Conservation (phyloP, 768 basidiomycete species). For the Mycena latifolia region DNA sequence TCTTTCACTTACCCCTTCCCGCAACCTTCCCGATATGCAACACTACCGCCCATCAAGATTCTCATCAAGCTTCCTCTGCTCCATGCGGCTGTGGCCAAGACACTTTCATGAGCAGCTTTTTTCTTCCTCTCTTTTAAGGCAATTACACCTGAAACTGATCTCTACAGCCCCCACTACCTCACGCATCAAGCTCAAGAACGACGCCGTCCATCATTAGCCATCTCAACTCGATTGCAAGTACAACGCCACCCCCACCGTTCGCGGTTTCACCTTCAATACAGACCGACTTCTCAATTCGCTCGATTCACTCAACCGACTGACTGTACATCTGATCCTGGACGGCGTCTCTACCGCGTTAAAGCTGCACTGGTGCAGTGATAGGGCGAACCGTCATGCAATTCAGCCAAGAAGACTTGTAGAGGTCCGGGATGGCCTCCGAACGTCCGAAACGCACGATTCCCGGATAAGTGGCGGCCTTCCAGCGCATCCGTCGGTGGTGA, state of each 20-base stretch:
- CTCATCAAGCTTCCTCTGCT: conserved; percentile 15
- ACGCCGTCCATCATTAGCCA: too few relatives aligned
- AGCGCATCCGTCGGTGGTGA: background rate
- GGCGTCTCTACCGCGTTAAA: conserved; percentile 18
- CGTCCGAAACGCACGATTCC: conserved; percentile 5
- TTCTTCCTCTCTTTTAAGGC: too few relatives aligned
- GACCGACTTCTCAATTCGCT: background rate
- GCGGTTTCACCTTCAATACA: too few relatives aligned
- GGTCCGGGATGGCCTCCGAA: conserved; percentile 30
- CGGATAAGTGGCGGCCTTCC: conserved; percentile 12
- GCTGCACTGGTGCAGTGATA: conserved; percentile 4
- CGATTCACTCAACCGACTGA: conserved; percentile 1
- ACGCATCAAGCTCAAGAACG: background rate
- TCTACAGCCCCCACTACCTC: background rate
- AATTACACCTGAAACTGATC: too few relatives aligned
- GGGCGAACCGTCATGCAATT: conserved; percentile 6
- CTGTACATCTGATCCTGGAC: background rate
- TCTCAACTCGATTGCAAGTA: background rate
- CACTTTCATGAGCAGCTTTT: background rate
- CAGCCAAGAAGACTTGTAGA: conserved; percentile 27
- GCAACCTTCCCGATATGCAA: background rate
- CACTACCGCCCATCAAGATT: conserved; percentile 15
- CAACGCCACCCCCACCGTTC: background rate
- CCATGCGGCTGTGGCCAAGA: background rate
- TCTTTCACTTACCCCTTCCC: too few relatives aligned